phyloP scores from a whole-genome alignment of 1,139 yeast genomes.

The Torulaspora pretoriensis region DNA sequence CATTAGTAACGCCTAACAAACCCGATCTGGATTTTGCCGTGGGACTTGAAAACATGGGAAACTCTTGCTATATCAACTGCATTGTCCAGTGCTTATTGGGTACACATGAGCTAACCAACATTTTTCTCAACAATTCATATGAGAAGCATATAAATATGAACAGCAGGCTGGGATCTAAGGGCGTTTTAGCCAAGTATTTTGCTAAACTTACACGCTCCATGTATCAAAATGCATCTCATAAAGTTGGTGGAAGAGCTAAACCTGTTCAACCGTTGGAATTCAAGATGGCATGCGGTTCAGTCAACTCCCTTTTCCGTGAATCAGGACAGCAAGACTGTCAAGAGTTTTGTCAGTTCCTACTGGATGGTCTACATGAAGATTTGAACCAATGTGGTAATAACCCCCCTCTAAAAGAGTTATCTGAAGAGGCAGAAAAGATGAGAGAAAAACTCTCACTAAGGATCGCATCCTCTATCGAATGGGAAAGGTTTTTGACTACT shows the following conservation, averaged over 20 bases:
- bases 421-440: conserved; percentile 68
- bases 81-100: conserved; percentile 76
- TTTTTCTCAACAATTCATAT: conserved; percentile 57
- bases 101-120: conserved; percentile 44
- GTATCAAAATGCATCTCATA: conserved; percentile 36
- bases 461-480: conserved; percentile 85
- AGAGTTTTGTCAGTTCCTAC: conserved; percentile 76
- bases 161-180: conserved; percentile 79
- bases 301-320: conserved; percentile 70
- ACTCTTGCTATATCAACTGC: conserved; percentile 92
- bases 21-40: conserved; percentile 39
- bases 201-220: conserved; percentile 61
- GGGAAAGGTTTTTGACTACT: conserved; percentile 85
- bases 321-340: conserved; percentile 90
- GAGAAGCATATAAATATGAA: conserved; percentile 68
- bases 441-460: conserved; percentile 76
- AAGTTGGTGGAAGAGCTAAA: conserved; percentile 38
- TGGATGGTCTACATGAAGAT: conserved; percentile 88
- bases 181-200: conserved; percentile 70
- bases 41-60: conserved; percentile 80
- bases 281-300: conserved; percentile 60
- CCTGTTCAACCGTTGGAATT: conserved; percentile 46
- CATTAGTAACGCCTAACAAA: conserved; percentile 6
- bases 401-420: conserved; percentile 53
- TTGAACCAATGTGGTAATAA: conserved; percentile 63